phyloP scores from a whole-genome alignment of 495 filamentous ascomycete genomes.

The Penicillium turbatum region DNA sequence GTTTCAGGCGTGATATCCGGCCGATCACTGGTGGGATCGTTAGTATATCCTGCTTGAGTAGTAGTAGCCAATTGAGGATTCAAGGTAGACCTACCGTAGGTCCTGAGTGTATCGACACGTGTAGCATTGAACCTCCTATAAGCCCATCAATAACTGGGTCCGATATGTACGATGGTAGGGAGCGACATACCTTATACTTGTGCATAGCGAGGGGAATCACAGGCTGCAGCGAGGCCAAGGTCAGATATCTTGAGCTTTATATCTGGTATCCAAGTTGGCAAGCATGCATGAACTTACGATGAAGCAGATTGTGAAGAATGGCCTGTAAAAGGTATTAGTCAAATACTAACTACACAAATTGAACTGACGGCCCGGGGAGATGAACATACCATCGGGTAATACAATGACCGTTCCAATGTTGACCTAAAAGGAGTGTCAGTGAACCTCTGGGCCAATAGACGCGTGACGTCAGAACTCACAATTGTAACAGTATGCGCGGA shows the following conservation, averaged over 20 bases:
- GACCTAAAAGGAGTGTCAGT: conserved; percentile 27
- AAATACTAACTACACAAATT: not conserved
- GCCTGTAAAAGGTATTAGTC: conserved; percentile 33
- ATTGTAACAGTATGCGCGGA: conserved; percentile 52
- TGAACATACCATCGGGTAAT: conserved; percentile 46
- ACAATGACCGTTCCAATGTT: conserved; percentile 50
- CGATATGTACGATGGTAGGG: not conserved
- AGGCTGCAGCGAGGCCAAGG: conserved; percentile 28
- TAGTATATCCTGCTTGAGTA: conserved; percentile 8
- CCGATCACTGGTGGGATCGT: conserved; percentile 28
- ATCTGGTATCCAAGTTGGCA: not conserved
- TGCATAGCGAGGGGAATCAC: conserved; percentile 47
- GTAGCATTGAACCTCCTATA: conserved; percentile 48
- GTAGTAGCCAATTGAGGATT: not conserved
- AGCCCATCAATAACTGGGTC: conserved; percentile 13
- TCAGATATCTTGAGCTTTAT: conserved; percentile 7
- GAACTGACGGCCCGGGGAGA: not conserved
- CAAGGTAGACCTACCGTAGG: conserved; percentile 36
- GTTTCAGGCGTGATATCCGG: conserved; percentile 46
- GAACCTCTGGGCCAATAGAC: not conserved
- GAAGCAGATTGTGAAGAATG: conserved; percentile 54
- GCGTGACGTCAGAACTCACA: conserved; percentile 32
- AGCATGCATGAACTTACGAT: conserved; percentile 34
- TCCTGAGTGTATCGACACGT: conserved; percentile 53
- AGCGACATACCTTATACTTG: conserved; percentile 43